A percentile compares a stretch with the other conserved stretches of the same genome.
Conservation (phyloP, 768 basidiomycete species). For the Tulasnella sp. region DNA sequence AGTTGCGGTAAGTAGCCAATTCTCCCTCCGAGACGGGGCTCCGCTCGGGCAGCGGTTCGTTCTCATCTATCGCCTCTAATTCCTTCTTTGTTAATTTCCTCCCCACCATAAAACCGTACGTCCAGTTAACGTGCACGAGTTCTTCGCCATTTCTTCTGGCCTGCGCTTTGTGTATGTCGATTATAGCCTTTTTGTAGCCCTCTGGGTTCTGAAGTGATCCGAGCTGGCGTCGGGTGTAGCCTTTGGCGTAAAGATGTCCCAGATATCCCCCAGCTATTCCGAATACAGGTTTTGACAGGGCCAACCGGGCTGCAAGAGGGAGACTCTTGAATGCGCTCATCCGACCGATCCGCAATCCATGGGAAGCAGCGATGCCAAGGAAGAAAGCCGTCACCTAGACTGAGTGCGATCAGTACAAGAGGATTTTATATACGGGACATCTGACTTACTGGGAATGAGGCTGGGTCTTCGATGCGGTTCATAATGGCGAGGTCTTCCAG, state of each 20-base stretch:
- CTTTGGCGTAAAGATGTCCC: constrained; percentile 30
- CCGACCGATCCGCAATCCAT: background rate
- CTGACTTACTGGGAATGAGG: background rate
- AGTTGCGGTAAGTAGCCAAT: background rate
- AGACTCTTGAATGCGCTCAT: background rate
- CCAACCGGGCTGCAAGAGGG: background rate
- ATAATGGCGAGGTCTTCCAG: constrained; percentile 4
- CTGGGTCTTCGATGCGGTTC: background rate
- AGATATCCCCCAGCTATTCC: constrained; percentile 33
- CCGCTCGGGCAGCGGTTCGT: constrained; percentile 1
- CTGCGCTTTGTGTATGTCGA: constrained; percentile 35
- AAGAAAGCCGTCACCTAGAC: background rate
- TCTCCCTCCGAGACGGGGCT: background rate
- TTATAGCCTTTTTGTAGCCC: constrained; percentile 36
- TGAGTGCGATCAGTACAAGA: constrained; percentile 1
- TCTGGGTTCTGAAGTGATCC: constrained; percentile 36
- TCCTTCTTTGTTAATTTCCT: constrained; percentile 27
- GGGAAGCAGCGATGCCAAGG: background rate
- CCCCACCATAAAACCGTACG: constrained; percentile 9
- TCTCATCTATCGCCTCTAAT: constrained; percentile 23
- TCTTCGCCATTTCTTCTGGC: constrained; percentile 21
- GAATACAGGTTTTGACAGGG: constrained; percentile 12
- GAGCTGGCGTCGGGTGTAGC: constrained; percentile 37
- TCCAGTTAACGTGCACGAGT: constrained; percentile 16
- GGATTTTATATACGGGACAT: background rate